These are phyloP conservation scores for Pichia cactophila DNA, from an alignment of 1,139 yeast species.

Conservation along the genomic window DNA sequence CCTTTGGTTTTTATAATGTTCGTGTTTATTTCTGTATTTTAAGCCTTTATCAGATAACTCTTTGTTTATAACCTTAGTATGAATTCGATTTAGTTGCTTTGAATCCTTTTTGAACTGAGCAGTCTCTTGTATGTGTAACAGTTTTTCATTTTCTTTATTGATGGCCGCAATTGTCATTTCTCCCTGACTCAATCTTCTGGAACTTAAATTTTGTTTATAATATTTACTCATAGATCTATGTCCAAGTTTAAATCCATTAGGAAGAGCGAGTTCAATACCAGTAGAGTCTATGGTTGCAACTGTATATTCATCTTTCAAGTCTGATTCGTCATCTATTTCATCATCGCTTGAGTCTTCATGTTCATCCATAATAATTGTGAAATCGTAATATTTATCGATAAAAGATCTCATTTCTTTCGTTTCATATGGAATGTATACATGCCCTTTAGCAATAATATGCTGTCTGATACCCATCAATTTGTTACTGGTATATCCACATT, in stretches of 20 bases:
- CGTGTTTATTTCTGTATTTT: constrained; percentile 53
- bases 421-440: constrained; percentile 49
- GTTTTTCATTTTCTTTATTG: constrained; percentile 29
- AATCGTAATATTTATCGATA: constrained; percentile 39
- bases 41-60: constrained; percentile 32
- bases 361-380: constrained; percentile 17
- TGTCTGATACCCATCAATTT: constrained; percentile 45
- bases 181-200: constrained; percentile 27
- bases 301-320: constrained; percentile 28
- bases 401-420: constrained; percentile 36
- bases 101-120: constrained; percentile 29
- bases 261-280: constrained; percentile 38
- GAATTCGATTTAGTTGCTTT: constrained; percentile 35
- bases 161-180: constrained; percentile 51
- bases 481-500: constrained; percentile 47
- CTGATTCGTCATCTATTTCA: constrained; percentile 12
- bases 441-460: constrained; percentile 46
- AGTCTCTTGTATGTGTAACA: constrained; percentile 11
- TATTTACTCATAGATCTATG: constrained; percentile 42
- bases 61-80: constrained; percentile 39
- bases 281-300: constrained; percentile 33
- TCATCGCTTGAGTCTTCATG: constrained; percentile 20
- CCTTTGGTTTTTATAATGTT: constrained; percentile 56
- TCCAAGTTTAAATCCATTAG: constrained; percentile 43
- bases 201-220: constrained; percentile 33